Base-by-base conservation (phyloP, 345 rosid species). In the Acer yangbiense region DNA sequence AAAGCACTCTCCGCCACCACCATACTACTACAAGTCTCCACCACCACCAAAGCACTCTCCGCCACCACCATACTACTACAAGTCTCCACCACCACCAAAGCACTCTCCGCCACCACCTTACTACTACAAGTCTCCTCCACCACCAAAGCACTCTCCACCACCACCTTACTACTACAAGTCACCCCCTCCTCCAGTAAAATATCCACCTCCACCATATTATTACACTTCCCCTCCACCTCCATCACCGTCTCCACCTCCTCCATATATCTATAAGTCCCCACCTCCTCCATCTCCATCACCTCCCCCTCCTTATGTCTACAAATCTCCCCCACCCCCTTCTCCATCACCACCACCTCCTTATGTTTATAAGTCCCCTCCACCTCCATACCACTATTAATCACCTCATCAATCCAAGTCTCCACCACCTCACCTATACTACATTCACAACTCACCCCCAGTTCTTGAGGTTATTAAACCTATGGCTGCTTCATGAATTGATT, bases 381-480 rank as follows among this genome's bases (percentile, higher is more conserved):
- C 77, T 48, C 48, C 70, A 1, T 74, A 74, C 10, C 4, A 46
- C 18, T 64, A 74, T 23, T 46, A 74, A 50, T 74, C 70, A 6
- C 77, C 69, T 2, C 70, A 46, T 2, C 48, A 55, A 58, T 52
- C 76, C 58, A 52, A 52, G 18, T 74, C 77, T 9, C 23, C 17
- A 60, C 13, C 76, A 6, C 68, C 76, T 32, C 41, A 27, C 14
- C 68, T 41, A 14, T 44, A 73, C 68, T 60, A 39, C 18, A 12
- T 29, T 27, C 46, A 44, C 48, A 77, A 43, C 17, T 70, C 75
- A 9, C 50, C 39, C 39, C 39, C 39, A 0, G 7, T 6, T 29
- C 3, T 1, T 29, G 32, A 29, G 32, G 2, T 29, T 29, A 29
- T 29, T 35, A 35, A 12, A 14, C 8, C 23, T 50, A 13, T 50